Conservation (phyloP, 495 filamentous ascomycete genomes). For the Collariella sp. region DNA sequence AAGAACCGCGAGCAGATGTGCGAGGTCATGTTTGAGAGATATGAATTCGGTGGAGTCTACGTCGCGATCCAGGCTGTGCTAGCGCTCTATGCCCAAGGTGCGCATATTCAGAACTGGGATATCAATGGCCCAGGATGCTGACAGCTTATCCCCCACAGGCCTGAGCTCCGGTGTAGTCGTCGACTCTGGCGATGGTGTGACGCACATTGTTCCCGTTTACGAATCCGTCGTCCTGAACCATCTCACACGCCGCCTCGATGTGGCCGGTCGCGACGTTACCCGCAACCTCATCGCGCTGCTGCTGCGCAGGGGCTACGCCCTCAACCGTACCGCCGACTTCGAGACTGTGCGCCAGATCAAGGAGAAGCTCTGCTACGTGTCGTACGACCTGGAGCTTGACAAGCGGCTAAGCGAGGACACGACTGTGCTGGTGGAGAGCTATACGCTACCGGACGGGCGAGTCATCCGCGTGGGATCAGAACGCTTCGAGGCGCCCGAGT, state of each 20-base stretch:
- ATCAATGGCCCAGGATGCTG: background rate
- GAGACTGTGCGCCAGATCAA: constrained; percentile 99
- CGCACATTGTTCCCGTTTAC: constrained; percentile 96
- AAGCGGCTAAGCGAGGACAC: constrained; percentile 94
- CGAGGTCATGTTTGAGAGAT: constrained; percentile 97
- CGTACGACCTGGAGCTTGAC: constrained; percentile 94
- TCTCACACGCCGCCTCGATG: constrained; percentile 85
- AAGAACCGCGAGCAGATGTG: constrained; percentile 95
- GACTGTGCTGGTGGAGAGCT: constrained; percentile 92
- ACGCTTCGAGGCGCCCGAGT: constrained; percentile 95
- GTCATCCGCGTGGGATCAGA: constrained; percentile 94
- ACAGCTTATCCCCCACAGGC: constrained; percentile 39
- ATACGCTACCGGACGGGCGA: constrained; percentile 91
- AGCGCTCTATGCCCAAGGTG: constrained; percentile 94
- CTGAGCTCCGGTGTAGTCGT: constrained; percentile 94
- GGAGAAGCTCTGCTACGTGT: constrained; percentile 99
- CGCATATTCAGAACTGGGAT: background rate
- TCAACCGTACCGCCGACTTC: constrained; percentile 98
- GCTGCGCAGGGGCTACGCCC: constrained; percentile 86
- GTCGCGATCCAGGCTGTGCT: constrained; percentile 97
- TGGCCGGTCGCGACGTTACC: constrained; percentile 94
- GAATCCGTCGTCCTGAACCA: constrained; percentile 96
- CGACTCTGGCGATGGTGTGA: constrained; percentile 96
- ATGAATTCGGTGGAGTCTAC: constrained; percentile 93
- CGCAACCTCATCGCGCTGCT: constrained; percentile 94